Evolutionary conservation across 805 yeast species (phyloP), one percentile per base, ranked within the genome.

Genomic region (Barnettozyma vustinii): DNA sequence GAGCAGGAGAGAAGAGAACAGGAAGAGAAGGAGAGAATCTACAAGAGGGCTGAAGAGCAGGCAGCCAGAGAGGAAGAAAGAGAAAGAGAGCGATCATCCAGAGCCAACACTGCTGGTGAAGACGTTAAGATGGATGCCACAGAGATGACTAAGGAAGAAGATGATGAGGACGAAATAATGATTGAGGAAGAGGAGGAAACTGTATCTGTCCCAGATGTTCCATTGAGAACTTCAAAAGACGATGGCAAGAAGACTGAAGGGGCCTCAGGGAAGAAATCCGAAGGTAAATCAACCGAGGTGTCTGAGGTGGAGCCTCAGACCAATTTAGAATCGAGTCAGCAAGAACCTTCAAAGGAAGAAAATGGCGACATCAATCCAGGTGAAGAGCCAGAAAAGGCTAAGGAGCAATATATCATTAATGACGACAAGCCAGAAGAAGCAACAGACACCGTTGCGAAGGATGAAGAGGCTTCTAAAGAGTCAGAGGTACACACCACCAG

Each of bases 171-270:
- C 15, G 19, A 53, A 16, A 58, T 50, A 2, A 61, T 57, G 42
- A 63, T 60, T 20, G 57, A 58, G 39, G 61, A 61, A 36, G 54
- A 62, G 45, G 48, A 49, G 1, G 60, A 59, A 35, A 33, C 44
- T 56, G 27, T 58, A 13, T 26, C 21, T 9, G 21, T 13, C 9
- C 18, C 19, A 58, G 47, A 56, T 5, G 25, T 23, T 23, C 25
- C 25, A 23, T 23, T 6, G 21, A 16, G 10, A 36, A 18, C 12
- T 16, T 10, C 19, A 16, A 19, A 16, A 47, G 46, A 49, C 23
- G 49, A 61, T 58, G 44, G 54, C 52, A 45, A 33, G 25, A 54
- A 51, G 44, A 44, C 37, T 23, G 44, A 43, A n/a, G 45, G 46
- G 23, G 3, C 33, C 3, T 13, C 16, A 48, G 48, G 33, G 42